Evolutionary conservation across 176 grass and related monocot species (phyloP), one percentile per base, ranked within the genome.

Genomic region (Lolium perenne): DNA sequence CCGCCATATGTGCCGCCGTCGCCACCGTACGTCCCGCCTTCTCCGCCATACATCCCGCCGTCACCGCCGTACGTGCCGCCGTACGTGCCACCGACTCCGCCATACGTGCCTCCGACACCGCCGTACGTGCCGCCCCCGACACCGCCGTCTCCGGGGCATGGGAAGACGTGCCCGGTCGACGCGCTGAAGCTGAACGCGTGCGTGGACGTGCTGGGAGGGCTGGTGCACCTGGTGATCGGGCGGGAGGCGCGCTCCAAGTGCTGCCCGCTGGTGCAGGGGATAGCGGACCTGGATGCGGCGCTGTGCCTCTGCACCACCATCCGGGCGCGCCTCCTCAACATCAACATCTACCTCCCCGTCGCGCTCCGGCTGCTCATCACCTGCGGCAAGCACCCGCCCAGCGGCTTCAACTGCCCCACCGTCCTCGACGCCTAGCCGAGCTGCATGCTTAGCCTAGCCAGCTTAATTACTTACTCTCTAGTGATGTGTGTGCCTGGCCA

Each of bases 201-300:
- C 80, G 94, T 95, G 54, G 94, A 95, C 89, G 47, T 95, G 83
- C 91, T 95, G 23, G 46, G 94, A 21, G 91, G 91, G 10, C 83
- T 95, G 80, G 69, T 95, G 78, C 94, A 93, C 84, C 58, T 95
- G 78, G 94, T 90, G 81, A 93, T 95, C 64, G 88, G 94, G 64
- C 47, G 25, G 82, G 54, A 95, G 78, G 87, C 94, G 1, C 82
- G 55, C 62, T 3, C 59, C 17, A 89, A 86, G 69, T 93, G 91
- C 75, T 97, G 94, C 90, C 91, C 89, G 53, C 85, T 94, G 80
- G 23, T 97, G 74, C 86, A 88, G 70, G 94, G 94, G 6, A 20
- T 97, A 3, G 94, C 87, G 8, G 91, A 97, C 79, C 87, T 97
- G n/a, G 94, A 97, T 86, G 91, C 94, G 14, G 94, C 94, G 88